Percentiles rank a stretch among this genome's conserved stretches.
phyloP scores from a whole-genome alignment of 1,284 basidiomycete species.

The Laetiporus sulphureus region DNA sequence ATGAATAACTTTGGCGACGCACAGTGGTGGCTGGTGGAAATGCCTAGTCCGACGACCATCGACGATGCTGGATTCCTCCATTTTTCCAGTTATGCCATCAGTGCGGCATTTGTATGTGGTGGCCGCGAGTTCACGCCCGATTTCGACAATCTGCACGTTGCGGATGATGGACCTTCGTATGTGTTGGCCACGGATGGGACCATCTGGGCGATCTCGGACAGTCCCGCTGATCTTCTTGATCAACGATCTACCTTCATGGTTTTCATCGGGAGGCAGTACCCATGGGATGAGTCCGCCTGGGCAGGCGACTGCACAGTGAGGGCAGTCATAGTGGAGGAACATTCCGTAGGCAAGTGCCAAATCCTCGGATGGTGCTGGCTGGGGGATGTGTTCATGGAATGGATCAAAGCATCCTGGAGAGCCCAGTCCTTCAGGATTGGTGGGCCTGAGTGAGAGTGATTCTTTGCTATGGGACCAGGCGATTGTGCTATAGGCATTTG shows the following conservation, averaged over 20 bases:
- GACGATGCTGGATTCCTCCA: constrained; percentile 10
- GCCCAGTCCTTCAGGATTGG: not conserved
- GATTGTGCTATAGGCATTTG: no score
- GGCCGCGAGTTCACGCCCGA: not conserved
- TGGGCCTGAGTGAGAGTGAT: not conserved
- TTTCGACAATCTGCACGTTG: not conserved
- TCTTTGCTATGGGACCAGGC: no score
- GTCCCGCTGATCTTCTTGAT: not conserved
- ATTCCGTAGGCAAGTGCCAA: not conserved
- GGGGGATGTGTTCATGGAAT: not conserved
- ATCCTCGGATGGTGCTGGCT: not conserved
- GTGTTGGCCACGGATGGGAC: not conserved
- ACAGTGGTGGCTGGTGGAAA: constrained; percentile 8
- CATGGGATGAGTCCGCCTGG: not conserved
- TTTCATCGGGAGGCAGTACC: not conserved
- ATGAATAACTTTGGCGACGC: constrained; percentile 4
- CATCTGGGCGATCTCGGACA: not conserved
- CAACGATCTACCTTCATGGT: not conserved
- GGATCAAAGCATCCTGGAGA: not conserved
- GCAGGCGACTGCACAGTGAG: not conserved
- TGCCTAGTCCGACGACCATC: constrained; percentile 5
- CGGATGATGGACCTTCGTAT: not conserved
- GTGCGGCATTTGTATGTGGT: not conserved
- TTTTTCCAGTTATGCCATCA: not conserved
- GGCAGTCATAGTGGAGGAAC: not conserved